Evolutionary conservation across 2,329 filamentous ascomycete genomes (phyloP).

Genomic region (Fusarium buxicola): DNA sequence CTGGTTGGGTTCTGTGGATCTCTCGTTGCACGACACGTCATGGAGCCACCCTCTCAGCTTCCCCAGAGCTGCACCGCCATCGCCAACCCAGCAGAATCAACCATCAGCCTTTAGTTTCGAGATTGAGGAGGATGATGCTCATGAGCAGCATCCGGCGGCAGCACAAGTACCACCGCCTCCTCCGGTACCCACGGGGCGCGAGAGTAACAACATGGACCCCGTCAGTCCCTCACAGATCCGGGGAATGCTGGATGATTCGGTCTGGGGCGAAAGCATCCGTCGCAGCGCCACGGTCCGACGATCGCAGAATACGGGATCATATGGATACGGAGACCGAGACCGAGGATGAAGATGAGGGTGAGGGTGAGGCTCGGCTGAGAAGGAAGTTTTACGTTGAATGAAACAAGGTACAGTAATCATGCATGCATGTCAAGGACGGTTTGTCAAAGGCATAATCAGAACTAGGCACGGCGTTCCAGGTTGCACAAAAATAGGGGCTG

Average conservation of each 20-base stretch:
- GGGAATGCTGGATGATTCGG: slow-evolving; percentile 86
- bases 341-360: slow-evolving; percentile 41
- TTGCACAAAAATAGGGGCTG: slow-evolving; percentile 18
- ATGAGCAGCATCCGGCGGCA: slow-evolving; percentile 34
- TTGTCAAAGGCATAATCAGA: slow-evolving; percentile 23
- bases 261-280: slow-evolving; percentile 93
- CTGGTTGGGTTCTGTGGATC: slow-evolving; percentile 59
- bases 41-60: slow-evolving; percentile 64
- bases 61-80: slow-evolving; percentile 61
- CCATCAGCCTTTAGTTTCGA: slow-evolving; percentile 71
- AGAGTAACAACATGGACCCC: slow-evolving; percentile 58
- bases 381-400: slow-evolving; percentile 14
- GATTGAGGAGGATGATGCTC: slow-evolving; percentile 58
- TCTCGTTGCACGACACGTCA: slow-evolving; percentile 50
- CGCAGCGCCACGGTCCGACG: slow-evolving; percentile 80
- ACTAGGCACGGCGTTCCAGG: slow-evolving; percentile 40
- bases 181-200: slow-evolving; percentile 63
- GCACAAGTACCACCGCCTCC: slow-evolving; percentile 57
- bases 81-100: slow-evolving; percentile 58
- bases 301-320: slow-evolving; percentile 52
- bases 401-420: slow-evolving; percentile 19
- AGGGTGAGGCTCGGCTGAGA: slow-evolving; percentile 23
- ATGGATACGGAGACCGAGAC: slow-evolving; percentile 47
- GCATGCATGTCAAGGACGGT: slow-evolving; percentile 16
- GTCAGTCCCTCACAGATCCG: slow-evolving; percentile 75